A percentile compares a stretch with the other conserved stretches of the same genome.
These are phyloP conservation scores for Myxozyma geophila DNA, from an alignment of 805 yeast genomes.

Conservation along the genomic window DNA sequence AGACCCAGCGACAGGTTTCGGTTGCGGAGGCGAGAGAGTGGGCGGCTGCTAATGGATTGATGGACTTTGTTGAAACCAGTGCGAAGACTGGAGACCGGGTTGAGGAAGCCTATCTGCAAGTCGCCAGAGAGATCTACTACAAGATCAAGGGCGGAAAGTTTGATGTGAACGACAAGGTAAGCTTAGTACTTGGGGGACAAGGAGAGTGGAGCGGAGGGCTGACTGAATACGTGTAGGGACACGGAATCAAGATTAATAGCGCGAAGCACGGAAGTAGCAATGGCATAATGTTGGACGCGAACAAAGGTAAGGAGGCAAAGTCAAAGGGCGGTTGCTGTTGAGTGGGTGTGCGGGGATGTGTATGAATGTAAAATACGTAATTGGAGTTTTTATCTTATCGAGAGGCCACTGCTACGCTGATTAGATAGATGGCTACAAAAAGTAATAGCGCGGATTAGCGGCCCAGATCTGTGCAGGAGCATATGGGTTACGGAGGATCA, in stretches of 20 bases:
- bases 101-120: constrained; percentile 48
- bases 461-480: too few relatives aligned
- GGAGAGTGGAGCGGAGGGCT: not conserved
- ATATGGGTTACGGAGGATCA: too few relatives aligned
- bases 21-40: constrained; percentile 49
- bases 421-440: too few relatives aligned
- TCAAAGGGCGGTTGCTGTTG: constrained; percentile 32
- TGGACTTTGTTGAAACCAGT: constrained; percentile 56
- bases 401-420: too few relatives aligned
- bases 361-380: not conserved
- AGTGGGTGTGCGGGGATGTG: not conserved
- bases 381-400: not conserved
- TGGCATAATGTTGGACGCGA: constrained; percentile 22
- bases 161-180: constrained; percentile 43
- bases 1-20: constrained; percentile 42
- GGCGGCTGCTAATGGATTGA: constrained; percentile 53
- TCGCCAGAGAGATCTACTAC: constrained; percentile 44
- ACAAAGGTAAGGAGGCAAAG: constrained; percentile 11
- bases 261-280: constrained; percentile 21
- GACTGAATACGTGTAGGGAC: constrained; percentile 19
- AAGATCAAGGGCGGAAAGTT: constrained; percentile 43
- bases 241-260: constrained; percentile 36
- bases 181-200: not conserved
- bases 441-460: too few relatives aligned
- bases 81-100: constrained; percentile 70